Conservation (phyloP, 495 filamentous ascomycete species). For the Ramalina peruviana region DNA sequence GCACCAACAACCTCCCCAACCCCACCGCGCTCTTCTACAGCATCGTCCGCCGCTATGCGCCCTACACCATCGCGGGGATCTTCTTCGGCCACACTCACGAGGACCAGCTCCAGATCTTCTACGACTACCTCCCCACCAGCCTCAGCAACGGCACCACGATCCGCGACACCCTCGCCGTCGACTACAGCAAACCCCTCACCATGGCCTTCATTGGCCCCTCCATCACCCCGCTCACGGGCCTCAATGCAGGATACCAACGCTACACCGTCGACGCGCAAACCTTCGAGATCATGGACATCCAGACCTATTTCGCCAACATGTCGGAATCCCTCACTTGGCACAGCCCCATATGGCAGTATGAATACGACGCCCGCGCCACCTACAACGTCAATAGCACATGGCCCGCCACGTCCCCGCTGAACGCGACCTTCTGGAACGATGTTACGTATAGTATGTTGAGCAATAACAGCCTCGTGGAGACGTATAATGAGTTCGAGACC, state of each 20-base stretch:
- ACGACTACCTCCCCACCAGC: conserved; percentile 11
- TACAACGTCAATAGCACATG: conserved; percentile 21
- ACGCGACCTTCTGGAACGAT: conserved; percentile 32
- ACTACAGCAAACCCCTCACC: conserved; percentile 12
- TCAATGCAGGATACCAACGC: conserved; percentile 23
- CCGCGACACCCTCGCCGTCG: conserved; percentile 14
- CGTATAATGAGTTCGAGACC: conserved; percentile 33
- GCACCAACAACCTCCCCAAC: conserved; percentile 18
- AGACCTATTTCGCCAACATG: conserved; percentile 23
- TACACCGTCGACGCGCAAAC: conserved; percentile 21
- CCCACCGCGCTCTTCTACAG: conserved; percentile 25
- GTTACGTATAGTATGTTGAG: conserved; percentile 35
- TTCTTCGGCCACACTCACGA: conserved; percentile 24
- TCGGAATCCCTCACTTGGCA: conserved; percentile 12
- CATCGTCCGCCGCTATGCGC: conserved; percentile 22
- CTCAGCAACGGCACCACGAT: conserved; percentile 22
- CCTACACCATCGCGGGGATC: conserved; percentile 22
- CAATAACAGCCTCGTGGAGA: conserved; percentile 24
- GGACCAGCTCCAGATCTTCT: conserved; percentile 24
- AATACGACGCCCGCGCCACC: conserved; percentile 9
- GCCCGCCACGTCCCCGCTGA: conserved; percentile 29
- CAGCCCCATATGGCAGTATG: conserved; percentile 10
- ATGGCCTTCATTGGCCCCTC: conserved; percentile 23
- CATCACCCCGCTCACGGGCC: conserved; percentile 23
- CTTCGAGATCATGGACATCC: conserved; percentile 23